Base-by-base conservation (phyloP, 192 early-diverging fungal species). In the Coemansia sp. region DNA sequence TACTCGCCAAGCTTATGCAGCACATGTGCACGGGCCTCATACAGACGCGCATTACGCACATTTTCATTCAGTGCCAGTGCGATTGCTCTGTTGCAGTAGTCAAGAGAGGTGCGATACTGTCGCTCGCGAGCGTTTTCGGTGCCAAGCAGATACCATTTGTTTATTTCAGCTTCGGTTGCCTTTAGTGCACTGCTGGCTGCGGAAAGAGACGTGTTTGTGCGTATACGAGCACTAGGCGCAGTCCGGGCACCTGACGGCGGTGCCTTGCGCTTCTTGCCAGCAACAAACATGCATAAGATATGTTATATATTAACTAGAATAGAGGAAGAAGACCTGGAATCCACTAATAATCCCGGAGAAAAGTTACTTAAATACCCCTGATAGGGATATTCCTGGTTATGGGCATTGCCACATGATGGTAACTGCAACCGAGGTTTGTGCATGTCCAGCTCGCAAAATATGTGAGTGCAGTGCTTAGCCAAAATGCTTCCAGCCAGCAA, bases 31-130 rank as follows among this genome's bases (percentile, higher is more conserved):
- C 76, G 67, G 4, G 70, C 64, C 57, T 64, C 67, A 32, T 64
- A 79, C 32, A 79, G 16, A 29, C 54, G 47, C 5, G 67, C 64
- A 11, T 67, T 47, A 26, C 39, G 43, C 20, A 67, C 2, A 14
- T 56, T 54, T n/a, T 66, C 70, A 20, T 73, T 70, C 11, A 19
- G 41, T 6, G 76, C 66, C 20, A 66, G 49, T 1, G 76, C 70
- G 1, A 73, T 51, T 9, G 71, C 66, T n/a, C 76, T 59, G 61
- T 79, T 73, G 64, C 47, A 59, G 62, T 65, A 67, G 61, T 73
- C 71, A 19, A 73, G 48, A 1, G 76, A 70, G 2, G 29, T 49
- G 45, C 70, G 71, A 45, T 73, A 64, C 39, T 66, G 71, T 22
- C 61, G 60, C 43, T 62, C 54, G 22, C 64, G 63, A 10, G 64